phyloP scores from a whole-genome alignment of 176 grass and related monocot genomes.

The Oryza meridionalis region DNA sequence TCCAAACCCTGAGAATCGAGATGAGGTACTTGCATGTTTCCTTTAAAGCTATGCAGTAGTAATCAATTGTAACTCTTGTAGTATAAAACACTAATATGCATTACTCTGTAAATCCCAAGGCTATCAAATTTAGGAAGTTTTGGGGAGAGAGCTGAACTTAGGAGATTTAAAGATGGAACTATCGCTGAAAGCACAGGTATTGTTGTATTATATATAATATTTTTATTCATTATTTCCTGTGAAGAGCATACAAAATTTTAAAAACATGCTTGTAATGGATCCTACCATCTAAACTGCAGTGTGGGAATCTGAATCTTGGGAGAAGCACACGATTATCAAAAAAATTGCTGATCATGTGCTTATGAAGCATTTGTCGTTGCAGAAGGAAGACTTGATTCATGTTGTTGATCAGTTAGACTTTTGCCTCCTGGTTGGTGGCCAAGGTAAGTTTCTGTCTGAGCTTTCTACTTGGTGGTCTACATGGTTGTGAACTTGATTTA shows the following conservation, averaged over 20 bases:
- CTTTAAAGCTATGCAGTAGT: constrained; percentile 8
- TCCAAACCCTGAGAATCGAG: constrained; percentile 79
- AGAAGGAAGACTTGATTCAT: constrained; percentile 66
- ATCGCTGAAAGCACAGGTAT: constrained; percentile 96
- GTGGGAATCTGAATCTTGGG: constrained; percentile 76
- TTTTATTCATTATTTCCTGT: constrained; percentile 13
- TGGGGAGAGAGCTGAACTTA: constrained; percentile 95
- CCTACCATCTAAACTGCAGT: constrained; percentile 57
- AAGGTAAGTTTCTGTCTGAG: constrained; percentile 49
- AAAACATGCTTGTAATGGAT: constrained; percentile 14
- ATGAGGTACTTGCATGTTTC: constrained; percentile 55
- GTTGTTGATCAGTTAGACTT: constrained; percentile 95
- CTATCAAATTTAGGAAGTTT: constrained; percentile 78
- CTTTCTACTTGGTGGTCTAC: constrained; percentile 36
- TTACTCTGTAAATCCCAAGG: constrained; percentile 51
- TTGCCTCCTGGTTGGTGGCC: constrained; percentile 68
- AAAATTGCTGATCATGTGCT: constrained; percentile 75
- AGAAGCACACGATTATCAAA: constrained; percentile 87
- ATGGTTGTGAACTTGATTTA: constrained; percentile 22
- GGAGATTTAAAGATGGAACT: constrained; percentile 91
- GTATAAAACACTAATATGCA: constrained; percentile 34
- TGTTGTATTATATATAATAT: constrained; percentile 25
- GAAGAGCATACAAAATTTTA: constrained; percentile 28
- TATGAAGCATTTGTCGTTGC: constrained; percentile 66
- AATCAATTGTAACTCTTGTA: neutral